These are phyloP conservation scores for Elsinoe australis DNA, from an alignment of 2,329 filamentous ascomycete species.

Conservation along the genomic window DNA sequence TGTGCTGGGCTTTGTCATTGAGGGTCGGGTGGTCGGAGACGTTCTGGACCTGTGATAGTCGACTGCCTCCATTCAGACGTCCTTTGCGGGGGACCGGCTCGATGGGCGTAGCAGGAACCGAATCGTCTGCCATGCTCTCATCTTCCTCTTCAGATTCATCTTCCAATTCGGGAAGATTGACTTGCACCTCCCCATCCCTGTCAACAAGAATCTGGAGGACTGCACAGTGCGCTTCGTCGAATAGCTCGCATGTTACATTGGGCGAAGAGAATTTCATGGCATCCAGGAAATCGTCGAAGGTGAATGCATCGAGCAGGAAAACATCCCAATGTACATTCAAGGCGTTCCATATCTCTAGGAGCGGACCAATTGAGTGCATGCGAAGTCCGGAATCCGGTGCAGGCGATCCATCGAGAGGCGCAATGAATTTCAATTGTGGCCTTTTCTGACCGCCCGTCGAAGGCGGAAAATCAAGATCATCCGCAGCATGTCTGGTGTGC, in stretches of 20 bases:
- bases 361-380: constrained; percentile 75
- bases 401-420: constrained; percentile 33
- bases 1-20: constrained; percentile 22
- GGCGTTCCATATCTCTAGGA: constrained; percentile 92
- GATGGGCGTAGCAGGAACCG: constrained; percentile 50
- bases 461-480: constrained; percentile 76
- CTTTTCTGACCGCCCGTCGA: constrained; percentile 56
- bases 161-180: constrained; percentile 67
- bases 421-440: constrained; percentile 68
- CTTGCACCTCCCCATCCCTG: constrained; percentile 69
- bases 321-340: constrained; percentile 97
- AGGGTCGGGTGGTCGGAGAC: constrained; percentile 14
- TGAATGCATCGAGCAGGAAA: constrained; percentile 91
- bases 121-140: constrained; percentile 53
- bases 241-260: constrained; percentile 63
- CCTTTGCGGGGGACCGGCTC: constrained; percentile 50
- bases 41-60: constrained; percentile 32
- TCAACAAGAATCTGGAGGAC: constrained; percentile 80
- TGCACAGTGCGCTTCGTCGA: constrained; percentile 86
- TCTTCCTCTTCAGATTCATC: constrained; percentile 63
- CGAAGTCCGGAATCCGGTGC: constrained; percentile 48
- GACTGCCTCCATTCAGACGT: too few relatives aligned
- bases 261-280: constrained; percentile 68
- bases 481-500: constrained; percentile 86
- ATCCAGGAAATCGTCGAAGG: constrained; percentile 91